These are phyloP conservation scores for Pythium oligandrum DNA, from an alignment of 352 stramenopile species.

Conservation along the genomic window DNA sequence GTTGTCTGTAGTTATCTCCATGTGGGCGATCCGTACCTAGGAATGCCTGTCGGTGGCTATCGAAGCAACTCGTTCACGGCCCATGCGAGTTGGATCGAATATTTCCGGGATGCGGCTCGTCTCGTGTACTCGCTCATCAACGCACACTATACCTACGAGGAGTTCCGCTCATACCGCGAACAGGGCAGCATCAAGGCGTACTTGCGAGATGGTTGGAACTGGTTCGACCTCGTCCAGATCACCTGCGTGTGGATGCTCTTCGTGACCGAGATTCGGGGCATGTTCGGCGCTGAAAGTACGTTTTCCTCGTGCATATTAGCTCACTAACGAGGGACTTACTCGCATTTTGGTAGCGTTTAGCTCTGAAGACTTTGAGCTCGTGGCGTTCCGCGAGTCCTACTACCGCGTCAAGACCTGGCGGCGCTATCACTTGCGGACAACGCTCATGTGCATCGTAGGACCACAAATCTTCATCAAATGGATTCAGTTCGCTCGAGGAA, in stretches of 20 bases:
- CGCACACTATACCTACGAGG: constrained; percentile 55
- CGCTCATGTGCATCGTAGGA: constrained; percentile 72
- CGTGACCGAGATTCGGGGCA: constrained; percentile 39
- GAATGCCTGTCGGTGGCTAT: constrained; percentile 72
- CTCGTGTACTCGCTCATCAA: constrained; percentile 67
- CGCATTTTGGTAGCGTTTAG: background rate
- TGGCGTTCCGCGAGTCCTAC: constrained; percentile 58
- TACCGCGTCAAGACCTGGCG: constrained; percentile 51
- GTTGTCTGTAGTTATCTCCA: constrained; percentile 58
- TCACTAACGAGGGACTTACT: too few relatives aligned
- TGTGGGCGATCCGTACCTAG: constrained; percentile 59
- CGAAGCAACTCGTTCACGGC: constrained; percentile 46
- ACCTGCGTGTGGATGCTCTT: constrained; percentile 63
- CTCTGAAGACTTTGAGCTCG: constrained; percentile 39
- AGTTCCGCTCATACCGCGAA: constrained; percentile 50
- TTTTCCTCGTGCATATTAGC: background rate
- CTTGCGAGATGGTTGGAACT: constrained; percentile 72
- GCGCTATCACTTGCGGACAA: constrained; percentile 67
- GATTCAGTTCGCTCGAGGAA: constrained; percentile 77
- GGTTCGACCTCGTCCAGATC: constrained; percentile 74
- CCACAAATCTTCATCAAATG: constrained; percentile 79
- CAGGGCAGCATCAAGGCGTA: constrained; percentile 51
- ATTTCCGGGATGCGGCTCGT: constrained; percentile 46
- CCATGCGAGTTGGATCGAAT: constrained; percentile 36
- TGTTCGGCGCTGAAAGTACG: constrained; percentile 28